phyloP scores from a whole-genome alignment of 2,329 filamentous ascomycete species.

The Pseudophaeomoniella oleicola region DNA sequence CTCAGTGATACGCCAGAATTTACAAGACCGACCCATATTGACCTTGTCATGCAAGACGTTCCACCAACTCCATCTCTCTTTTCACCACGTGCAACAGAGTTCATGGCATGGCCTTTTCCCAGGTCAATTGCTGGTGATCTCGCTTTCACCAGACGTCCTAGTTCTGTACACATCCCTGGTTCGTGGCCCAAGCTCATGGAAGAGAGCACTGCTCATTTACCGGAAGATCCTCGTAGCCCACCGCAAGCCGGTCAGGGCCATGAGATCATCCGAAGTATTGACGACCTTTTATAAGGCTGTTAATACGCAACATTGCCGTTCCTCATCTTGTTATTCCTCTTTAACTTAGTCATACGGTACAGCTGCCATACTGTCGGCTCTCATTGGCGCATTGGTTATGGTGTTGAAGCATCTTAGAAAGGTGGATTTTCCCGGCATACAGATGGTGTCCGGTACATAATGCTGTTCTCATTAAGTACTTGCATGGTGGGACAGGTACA shows the following conservation, averaged over 20 bases:
- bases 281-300: constrained; percentile 13
- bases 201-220: background rate
- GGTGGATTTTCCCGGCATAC: no score
- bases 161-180: constrained; percentile 1
- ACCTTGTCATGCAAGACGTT: constrained; percentile 22
- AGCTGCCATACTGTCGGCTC: no score
- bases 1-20: constrained; percentile 18
- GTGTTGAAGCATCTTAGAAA: no score
- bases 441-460: no score
- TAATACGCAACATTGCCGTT: no score
- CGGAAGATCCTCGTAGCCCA: constrained; percentile 12
- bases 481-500: no score
- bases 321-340: no score
- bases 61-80: constrained; percentile 24
- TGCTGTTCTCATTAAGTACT: no score
- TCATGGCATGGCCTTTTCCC: constrained; percentile 23
- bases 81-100: constrained; percentile 29
- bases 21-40: constrained; percentile 11
- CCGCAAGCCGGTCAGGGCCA: constrained; percentile 10
- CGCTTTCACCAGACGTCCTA: constrained; percentile 6
- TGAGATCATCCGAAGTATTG: constrained; percentile 13
- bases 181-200: background rate
- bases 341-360: no score
- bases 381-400: no score
- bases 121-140: constrained; percentile 20